These are phyloP conservation scores for Candida golubevii DNA, from an alignment of 805 yeast genomes.

Conservation along the genomic window DNA sequence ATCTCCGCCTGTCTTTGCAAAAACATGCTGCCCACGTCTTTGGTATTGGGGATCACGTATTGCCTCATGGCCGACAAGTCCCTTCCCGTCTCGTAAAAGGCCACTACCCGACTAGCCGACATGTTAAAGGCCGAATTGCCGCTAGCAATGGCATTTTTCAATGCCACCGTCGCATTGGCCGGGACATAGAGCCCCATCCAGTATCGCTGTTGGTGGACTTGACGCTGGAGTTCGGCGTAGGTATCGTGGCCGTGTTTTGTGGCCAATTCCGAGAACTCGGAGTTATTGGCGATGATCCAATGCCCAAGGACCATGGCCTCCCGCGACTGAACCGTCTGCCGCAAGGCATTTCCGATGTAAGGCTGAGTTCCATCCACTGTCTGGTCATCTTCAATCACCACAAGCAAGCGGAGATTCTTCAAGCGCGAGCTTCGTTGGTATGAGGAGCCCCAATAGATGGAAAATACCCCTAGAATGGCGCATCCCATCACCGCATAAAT, in stretches of 20 bases:
- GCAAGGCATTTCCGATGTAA: conserved; percentile 26
- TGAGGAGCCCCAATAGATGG: conserved; percentile 50
- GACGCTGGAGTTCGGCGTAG: conserved; percentile 36
- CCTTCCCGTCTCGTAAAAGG: conserved; percentile 59
- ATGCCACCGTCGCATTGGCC: conserved; percentile 42
- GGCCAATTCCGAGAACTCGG: conserved; percentile 29
- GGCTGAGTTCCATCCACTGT: conserved; percentile 21
- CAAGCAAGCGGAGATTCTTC: conserved; percentile 33
- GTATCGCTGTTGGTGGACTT: conserved; percentile 50
- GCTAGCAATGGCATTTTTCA: conserved; percentile 35
- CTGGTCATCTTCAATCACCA: conserved; percentile 34
- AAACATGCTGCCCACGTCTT: conserved; percentile 31
- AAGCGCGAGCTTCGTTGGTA: conserved; percentile 26
- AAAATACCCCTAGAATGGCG: conserved; percentile 34
- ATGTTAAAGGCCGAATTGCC: conserved; percentile 31
- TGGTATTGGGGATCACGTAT: conserved; percentile 40
- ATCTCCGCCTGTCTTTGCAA: conserved; percentile 22
- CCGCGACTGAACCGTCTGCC: conserved; percentile 10
- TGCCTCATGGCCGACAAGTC: conserved; percentile 49
- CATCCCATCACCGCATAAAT: conserved; percentile 31
- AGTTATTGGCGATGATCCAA: conserved; percentile 33
- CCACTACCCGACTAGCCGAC: conserved; percentile 28
- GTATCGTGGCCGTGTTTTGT: conserved; percentile 20
- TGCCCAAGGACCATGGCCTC: conserved; percentile 24
- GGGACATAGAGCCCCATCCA: conserved; percentile 61